Evolutionary conservation across 306 rosid genomes (phyloP).

Genomic region (Pyrus bretschneideri): DNA sequence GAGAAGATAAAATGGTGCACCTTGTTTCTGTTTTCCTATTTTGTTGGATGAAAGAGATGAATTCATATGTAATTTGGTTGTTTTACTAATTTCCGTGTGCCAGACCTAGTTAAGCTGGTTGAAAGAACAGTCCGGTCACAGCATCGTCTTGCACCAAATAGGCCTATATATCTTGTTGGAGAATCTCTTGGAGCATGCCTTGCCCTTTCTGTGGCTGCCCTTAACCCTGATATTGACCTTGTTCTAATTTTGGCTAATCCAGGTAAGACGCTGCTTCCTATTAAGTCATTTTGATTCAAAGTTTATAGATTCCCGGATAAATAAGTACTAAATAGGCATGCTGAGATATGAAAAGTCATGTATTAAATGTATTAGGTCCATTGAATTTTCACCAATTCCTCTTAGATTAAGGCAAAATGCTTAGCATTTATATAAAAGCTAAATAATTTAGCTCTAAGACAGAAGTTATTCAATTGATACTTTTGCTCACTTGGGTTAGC

Average conservation of each 20-base stretch:
- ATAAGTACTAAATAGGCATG: background rate
- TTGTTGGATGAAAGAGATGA: background rate
- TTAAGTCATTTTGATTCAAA: background rate
- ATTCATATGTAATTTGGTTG: slow-evolving; percentile 4
- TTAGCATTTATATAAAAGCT: background rate
- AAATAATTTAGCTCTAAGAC: background rate
- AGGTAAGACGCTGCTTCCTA: slow-evolving; percentile 31
- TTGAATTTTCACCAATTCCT: background rate
- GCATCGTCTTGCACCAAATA: slow-evolving; percentile 43
- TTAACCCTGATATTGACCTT: slow-evolving; percentile 70
- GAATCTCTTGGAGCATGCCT: slow-evolving; percentile 87
- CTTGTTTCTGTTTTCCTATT: background rate
- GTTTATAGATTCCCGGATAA: background rate
- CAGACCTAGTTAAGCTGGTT: slow-evolving; percentile 75
- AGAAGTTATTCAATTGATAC: slow-evolving; percentile 2
- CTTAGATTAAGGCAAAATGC: background rate
- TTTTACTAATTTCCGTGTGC: slow-evolving; percentile 8
- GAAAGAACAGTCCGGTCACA: slow-evolving; percentile 51
- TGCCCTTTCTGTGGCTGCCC: slow-evolving; percentile 79
- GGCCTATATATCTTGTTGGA: slow-evolving; percentile 84
- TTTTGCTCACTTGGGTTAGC: slow-evolving; percentile 12
- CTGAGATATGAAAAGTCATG: background rate
- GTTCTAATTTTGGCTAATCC: slow-evolving; percentile 78
- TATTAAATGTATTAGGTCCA: background rate
- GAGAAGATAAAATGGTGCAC: background rate